Evolutionary conservation across 2,329 filamentous ascomycete species (phyloP), one percentile per base, ranked within the genome.

Genomic region (Exophiala bonariae): DNA sequence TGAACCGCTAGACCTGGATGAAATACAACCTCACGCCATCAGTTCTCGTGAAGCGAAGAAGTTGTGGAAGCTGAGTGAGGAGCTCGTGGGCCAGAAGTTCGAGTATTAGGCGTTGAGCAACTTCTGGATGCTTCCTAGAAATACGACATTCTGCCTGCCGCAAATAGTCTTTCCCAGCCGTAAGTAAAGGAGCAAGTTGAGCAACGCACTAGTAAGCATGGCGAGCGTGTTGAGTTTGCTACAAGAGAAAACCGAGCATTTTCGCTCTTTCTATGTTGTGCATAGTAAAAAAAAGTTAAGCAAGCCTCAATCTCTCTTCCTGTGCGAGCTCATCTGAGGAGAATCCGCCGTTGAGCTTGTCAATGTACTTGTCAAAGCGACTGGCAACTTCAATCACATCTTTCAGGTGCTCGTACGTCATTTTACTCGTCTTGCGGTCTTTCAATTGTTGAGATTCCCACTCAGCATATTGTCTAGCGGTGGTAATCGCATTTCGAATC

Each of bases 401-500:
- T 31, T 52, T 52, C 13, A 59, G 43, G 17, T 55, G 48, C n/a
- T 44, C 37, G 36, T 57, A 50, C 3, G 30, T n/a, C n/a, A n/a
- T n/a, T n/a, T n/a, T n/a, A n/a, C n/a, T n/a, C n/a, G n/a, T n/a
- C n/a, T n/a, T n/a, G n/a, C n/a, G n/a, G n/a, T n/a, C n/a, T n/a
- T n/a, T 47, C 18, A 57, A 34, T 19, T 44, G 32, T 19, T 35
- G 45, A 3, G 18, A 36, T 23, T 51, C 47, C 40, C 40, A 59
- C 26, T 47, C 35, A 11, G 56, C 54, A 18, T 49, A 49, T 34
- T 56, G 55, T 19, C 58, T 23, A 2, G 61, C 58, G 20, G 59
- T 61, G 3, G 51, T 61, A 11, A 63, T 33, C 3, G 48, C 47
- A 38, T 64, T 63, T 16, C 59, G 47, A 16, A 64, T 64, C 42